Conservation (phyloP, 1,284 basidiomycete species). For the Phellinidium pouzarii region DNA sequence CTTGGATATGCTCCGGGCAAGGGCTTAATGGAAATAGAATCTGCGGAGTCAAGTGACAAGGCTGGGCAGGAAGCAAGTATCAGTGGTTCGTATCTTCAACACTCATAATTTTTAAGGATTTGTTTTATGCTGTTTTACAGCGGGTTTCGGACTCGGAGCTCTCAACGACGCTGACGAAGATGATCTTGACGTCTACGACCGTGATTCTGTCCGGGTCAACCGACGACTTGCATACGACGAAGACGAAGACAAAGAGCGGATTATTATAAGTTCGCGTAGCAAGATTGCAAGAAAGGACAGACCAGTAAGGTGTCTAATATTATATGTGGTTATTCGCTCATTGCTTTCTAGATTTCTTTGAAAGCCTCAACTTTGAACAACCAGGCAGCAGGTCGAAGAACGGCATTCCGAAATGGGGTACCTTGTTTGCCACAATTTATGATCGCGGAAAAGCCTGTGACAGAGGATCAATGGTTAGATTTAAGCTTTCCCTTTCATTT, state of each 20-base stretch:
- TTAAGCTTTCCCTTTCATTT: conserved; percentile 3
- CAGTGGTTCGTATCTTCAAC: conserved; percentile 39
- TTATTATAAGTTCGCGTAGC: conserved; percentile 29
- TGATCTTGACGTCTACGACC: conserved; percentile 81
- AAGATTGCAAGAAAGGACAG: not conserved
- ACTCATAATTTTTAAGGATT: not conserved
- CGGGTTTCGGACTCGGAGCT: conserved; percentile 81
- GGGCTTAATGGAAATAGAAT: conserved; percentile 56
- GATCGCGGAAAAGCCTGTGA: conserved; percentile 59
- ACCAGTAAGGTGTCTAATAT: conserved; percentile 16
- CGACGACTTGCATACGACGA: conserved; percentile 71
- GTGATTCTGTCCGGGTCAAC: conserved; percentile 27
- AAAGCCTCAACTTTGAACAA: conserved; percentile 20
- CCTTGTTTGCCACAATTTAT: conserved; percentile 72
- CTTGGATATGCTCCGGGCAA: conserved; percentile 69
- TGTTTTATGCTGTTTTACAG: conserved; percentile 30
- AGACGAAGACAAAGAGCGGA: conserved; percentile 55
- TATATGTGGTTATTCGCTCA: conserved; percentile 19
- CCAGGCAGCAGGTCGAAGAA: conserved; percentile 27
- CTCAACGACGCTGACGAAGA: conserved; percentile 86
- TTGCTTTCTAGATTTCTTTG: conserved; percentile 16
- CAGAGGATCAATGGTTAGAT: conserved; percentile 68
- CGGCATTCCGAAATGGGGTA: conserved; percentile 66
- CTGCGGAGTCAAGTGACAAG: conserved; percentile 20
- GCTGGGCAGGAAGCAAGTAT: conserved; percentile 45